Conservation (phyloP, 768 basidiomycete genomes). For the Crepidotus variabilis region DNA sequence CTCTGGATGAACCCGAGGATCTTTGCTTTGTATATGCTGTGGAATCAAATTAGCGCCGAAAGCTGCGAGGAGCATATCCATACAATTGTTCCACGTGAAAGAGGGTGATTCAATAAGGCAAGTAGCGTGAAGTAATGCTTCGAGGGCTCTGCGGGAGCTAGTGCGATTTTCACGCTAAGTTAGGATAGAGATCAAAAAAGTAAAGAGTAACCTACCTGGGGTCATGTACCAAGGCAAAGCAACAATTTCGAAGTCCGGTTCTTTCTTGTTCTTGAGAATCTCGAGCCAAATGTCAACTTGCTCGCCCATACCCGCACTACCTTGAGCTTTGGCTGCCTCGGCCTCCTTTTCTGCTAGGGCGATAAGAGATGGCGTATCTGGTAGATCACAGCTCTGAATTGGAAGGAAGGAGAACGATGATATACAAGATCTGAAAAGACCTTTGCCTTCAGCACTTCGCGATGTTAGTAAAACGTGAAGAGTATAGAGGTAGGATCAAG, state of each 20-base stretch:
- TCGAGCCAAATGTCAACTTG: conserved; percentile 37
- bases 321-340: conserved; percentile 17
- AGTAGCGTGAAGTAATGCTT: conserved; percentile 40
- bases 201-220: conserved; percentile 5
- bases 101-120: conserved; percentile 35
- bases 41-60: neutral
- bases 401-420: conserved; percentile 26
- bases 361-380: conserved; percentile 13
- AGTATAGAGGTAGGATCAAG: neutral
- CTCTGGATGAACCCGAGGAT: conserved; percentile 30
- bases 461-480: neutral
- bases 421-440: conserved; percentile 20
- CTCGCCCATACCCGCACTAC: conserved; percentile 28
- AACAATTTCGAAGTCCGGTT: conserved; percentile 24
- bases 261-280: conserved; percentile 18
- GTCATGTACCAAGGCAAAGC: conserved; percentile 19
- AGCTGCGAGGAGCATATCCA: conserved; percentile 8
- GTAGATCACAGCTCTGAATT: conserved; percentile 15
- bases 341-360: conserved; percentile 20
- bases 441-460: conserved; percentile 20
- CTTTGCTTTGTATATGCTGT: conserved; percentile 27
- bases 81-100: conserved; percentile 48
- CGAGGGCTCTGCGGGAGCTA: conserved; percentile 31
- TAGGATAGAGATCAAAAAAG: neutral
- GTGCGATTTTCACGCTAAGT: neutral